Conservation (phyloP, 495 filamentous ascomycete species). For the Collariella sp. region DNA sequence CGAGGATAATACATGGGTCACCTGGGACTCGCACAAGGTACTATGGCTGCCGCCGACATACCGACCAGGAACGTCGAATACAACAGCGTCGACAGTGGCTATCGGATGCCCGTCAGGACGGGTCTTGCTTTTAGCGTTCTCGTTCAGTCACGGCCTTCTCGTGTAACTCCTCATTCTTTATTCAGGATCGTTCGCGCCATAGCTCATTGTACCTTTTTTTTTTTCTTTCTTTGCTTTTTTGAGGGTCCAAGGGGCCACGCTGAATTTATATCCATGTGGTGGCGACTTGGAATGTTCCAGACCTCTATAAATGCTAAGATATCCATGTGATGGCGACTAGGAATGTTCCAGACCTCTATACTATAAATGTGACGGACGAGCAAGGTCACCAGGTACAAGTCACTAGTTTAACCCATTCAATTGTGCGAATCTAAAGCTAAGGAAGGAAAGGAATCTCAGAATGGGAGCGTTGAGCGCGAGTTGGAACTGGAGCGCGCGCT, state of each 20-base stretch:
- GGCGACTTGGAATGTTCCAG: background rate
- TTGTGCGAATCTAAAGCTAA: too few relatives aligned
- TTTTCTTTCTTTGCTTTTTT: background rate
- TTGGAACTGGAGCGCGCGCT: too few relatives aligned
- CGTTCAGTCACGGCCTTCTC: background rate
- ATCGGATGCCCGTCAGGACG: background rate
- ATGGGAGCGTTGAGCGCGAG: too few relatives aligned
- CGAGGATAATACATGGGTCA: background rate
- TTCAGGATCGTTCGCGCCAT: background rate
- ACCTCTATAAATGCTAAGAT: too few relatives aligned
- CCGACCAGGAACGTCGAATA: background rate
- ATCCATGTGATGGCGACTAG: too few relatives aligned
- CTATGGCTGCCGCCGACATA: conserved; percentile 3
- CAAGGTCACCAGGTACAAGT: too few relatives aligned
- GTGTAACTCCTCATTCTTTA: background rate
- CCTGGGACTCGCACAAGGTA: background rate
- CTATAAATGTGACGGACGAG: too few relatives aligned
- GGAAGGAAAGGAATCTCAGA: too few relatives aligned
- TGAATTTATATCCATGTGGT: background rate
- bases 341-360: too few relatives aligned
- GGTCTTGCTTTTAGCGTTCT: background rate
- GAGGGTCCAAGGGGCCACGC: background rate
- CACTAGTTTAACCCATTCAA: too few relatives aligned
- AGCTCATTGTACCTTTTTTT: background rate
- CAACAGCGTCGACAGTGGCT: background rate